These are phyloP conservation scores for Conoideocrella luteorostrata DNA, from an alignment of 2,329 filamentous ascomycete species.

Conservation along the genomic window DNA sequence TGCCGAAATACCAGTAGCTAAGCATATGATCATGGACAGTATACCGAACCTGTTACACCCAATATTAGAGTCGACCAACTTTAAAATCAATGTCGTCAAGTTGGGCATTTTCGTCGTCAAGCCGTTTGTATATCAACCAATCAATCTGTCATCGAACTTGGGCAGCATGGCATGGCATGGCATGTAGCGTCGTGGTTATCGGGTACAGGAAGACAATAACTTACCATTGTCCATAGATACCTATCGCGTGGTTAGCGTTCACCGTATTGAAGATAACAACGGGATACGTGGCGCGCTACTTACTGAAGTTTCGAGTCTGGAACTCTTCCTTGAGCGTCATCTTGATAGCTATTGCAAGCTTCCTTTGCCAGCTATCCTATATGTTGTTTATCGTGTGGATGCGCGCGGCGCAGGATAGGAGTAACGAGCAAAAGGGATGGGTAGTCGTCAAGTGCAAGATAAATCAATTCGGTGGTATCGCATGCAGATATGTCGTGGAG, in stretches of 20 bases:
- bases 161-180: not conserved
- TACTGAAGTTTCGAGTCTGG: constrained; percentile 68
- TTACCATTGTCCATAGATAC: constrained; percentile 73
- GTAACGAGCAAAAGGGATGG: not conserved
- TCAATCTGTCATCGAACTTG: not conserved
- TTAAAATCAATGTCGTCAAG: not conserved
- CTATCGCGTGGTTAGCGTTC: constrained; percentile 29
- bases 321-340: constrained; percentile 70
- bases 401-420: constrained; percentile 2
- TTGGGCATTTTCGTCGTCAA: not conserved
- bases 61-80: constrained; percentile 5
- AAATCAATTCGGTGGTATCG: not conserved
- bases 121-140: not conserved
- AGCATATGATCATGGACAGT: constrained; percentile 63
- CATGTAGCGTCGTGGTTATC: not conserved
- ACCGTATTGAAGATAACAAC: constrained; percentile 1
- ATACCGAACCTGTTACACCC: constrained; percentile 53
- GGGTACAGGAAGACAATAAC: constrained; percentile 19
- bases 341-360: constrained; percentile 28
- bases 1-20: constrained; percentile 62
- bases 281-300: constrained; percentile 23
- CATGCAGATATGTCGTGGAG: constrained; percentile 7
- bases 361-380: not conserved
- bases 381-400: not conserved
- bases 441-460: not conserved